Evolutionary conservation across 176 grass and related monocot species (phyloP).

Genomic region (Pontederia crassipes): DNA sequence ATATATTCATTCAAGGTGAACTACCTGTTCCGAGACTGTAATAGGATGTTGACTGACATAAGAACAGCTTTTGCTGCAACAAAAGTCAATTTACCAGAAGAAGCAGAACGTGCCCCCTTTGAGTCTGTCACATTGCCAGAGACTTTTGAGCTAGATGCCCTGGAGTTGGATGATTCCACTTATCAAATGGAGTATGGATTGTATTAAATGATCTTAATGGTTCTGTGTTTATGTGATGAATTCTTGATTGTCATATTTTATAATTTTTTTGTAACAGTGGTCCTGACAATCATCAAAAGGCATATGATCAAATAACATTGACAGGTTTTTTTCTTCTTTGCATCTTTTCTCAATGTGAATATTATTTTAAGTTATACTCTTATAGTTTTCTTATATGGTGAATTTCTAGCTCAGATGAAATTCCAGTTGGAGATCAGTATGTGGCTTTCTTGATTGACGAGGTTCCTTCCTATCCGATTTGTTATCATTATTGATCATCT

Average conservation of each 20-base stretch:
- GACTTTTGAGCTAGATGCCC: conserved; percentile 54
- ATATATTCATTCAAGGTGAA: conserved; percentile 96
- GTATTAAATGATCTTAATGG: conserved; percentile 3
- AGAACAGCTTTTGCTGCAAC: conserved; percentile 41
- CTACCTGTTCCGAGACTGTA: conserved; percentile 67
- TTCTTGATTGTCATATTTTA: conserved; percentile 3
- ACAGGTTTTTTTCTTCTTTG: conserved; percentile 27
- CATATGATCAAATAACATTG: conserved; percentile 68
- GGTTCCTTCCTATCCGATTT: conserved; percentile 34
- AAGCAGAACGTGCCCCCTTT: conserved; percentile 40
- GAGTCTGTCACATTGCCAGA: conserved; percentile 63
- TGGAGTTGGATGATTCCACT: conserved; percentile 58
- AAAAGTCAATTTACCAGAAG: conserved; percentile 49
- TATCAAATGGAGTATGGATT: conserved; percentile 42
- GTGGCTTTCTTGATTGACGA: conserved; percentile 51
- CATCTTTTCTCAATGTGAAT: background rate
- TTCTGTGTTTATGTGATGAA: background rate
- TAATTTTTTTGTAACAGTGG: conserved; percentile 32
- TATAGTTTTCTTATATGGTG: conserved; percentile 9
- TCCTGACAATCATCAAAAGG: conserved; percentile 43
- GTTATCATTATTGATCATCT: conserved; percentile 1
- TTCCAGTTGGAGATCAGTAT: conserved; percentile 32
- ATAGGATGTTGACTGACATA: conserved; percentile 56
- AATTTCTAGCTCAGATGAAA: conserved; percentile 29
- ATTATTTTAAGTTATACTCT: background rate